Evolutionary conservation across 257 asterid species (phyloP).

Genomic region (Salvia hispanica): DNA sequence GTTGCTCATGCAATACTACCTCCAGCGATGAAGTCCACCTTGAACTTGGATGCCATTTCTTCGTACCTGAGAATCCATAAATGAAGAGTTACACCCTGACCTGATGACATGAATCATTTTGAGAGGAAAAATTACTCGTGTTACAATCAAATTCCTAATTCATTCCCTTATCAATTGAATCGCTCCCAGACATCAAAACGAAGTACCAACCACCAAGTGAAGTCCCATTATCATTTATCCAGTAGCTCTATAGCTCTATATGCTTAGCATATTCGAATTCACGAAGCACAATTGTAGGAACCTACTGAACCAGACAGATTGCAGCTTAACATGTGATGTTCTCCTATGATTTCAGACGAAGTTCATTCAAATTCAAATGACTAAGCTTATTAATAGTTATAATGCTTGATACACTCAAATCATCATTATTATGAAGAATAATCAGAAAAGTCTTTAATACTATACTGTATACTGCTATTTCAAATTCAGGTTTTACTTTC

Average conservation of each 20-base stretch:
- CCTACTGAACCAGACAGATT: neutral
- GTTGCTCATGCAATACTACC: slow-evolving; percentile 48
- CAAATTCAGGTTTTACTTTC: neutral
- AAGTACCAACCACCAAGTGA: slow-evolving; percentile 19
- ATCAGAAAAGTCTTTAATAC: neutral
- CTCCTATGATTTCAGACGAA: too few species aligned
- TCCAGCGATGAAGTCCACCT: slow-evolving; percentile 96
- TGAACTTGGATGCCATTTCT: slow-evolving; percentile 73
- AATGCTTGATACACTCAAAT: neutral
- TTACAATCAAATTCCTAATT: neutral
- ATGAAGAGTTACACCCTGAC: slow-evolving; percentile 15
- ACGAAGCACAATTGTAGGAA: neutral
- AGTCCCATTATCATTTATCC: neutral
- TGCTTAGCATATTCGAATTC: neutral
- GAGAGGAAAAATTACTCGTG: neutral
- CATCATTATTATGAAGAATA: neutral
- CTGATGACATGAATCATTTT: slow-evolving; percentile 16
- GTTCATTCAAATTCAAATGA: too few species aligned
- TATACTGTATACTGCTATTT: neutral
- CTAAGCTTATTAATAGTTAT: too few species aligned
- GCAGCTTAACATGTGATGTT: neutral
- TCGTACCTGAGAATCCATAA: slow-evolving; percentile 68
- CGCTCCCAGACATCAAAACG: neutral
- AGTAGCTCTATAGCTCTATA: neutral
- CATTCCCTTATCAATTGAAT: neutral